Evolutionary conservation across 345 rosid species (phyloP), one percentile per base, ranked within the genome.

Genomic region (Gossypium rotundifolium): DNA sequence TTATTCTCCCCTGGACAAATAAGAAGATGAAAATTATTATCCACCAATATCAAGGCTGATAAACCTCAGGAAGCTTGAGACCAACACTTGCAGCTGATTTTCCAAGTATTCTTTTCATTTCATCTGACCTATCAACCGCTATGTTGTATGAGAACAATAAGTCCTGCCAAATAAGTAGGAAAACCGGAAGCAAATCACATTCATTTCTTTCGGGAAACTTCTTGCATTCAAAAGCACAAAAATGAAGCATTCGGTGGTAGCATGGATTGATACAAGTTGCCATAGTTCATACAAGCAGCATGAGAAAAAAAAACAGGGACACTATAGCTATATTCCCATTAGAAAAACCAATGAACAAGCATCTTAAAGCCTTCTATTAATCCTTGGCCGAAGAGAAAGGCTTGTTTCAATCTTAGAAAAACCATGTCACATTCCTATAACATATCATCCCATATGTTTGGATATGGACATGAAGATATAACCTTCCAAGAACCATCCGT

Each of bases 81-180:
- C 99, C 96, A 38, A 95, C 96, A 80, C 96, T 93, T 2, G 96
- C 93, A 73, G 99, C 97, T 59, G 99, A 91, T 83, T 91, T 91
- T 40, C 92, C 85, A 45, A 90, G 86, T 73, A 76, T 61, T 77
- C 87, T 81, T 80, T 87, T 88, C 93, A 93, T 87, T 82, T 95
- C 97, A 3, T 89, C 88, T 16, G 97, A 75, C 79, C 96, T 86
- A 79, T 95, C 97, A 46, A 95, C 93, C 0, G 93, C 98, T 71
- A 95, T 87, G 80, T 91, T 93, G 90, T 95, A 93, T 10, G 98
- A 95, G 82, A 91, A 90, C 72, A 91, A 69, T 60, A 93, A 76
- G 9, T 93, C 96, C 98, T 90, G 86, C 85, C 80, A 78, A 75
- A 61, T 64, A n/a, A 71, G 54, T 71, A 67, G 13, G 57, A n/a